These are phyloP conservation scores for Leptomonas pyrrhocoris DNA, from an alignment of 208 protist genomes.

Conservation along the genomic window DNA sequence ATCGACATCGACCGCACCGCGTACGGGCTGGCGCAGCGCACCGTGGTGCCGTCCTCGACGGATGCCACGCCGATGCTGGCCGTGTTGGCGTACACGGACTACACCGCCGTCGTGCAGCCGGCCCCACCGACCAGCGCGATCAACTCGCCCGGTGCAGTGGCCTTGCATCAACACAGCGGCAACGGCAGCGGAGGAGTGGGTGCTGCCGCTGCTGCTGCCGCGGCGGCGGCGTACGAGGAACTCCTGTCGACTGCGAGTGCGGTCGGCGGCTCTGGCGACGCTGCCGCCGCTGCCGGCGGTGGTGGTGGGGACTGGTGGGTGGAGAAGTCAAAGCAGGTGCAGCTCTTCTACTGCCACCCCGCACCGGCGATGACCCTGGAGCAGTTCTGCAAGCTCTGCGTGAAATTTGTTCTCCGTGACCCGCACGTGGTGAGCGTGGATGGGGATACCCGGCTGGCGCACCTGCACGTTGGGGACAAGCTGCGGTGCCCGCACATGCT, in stretches of 20 bases:
- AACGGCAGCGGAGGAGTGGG: neutral
- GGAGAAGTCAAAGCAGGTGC: slow-evolving; percentile 77
- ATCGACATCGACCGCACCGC: slow-evolving; percentile 72
- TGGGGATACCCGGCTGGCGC: slow-evolving; percentile 55
- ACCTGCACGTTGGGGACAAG: slow-evolving; percentile 68
- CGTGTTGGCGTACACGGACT: slow-evolving; percentile 66
- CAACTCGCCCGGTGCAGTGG: neutral
- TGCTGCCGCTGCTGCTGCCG: neutral
- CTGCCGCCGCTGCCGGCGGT: slow-evolving; percentile 1
- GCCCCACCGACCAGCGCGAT: neutral
- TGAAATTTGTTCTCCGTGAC: slow-evolving; percentile 77
- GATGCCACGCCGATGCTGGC: slow-evolving; percentile 36
- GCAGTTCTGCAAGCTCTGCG: slow-evolving; percentile 69
- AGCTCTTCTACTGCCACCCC: slow-evolving; percentile 79
- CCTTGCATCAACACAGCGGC: slow-evolving; percentile 1
- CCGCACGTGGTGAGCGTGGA: slow-evolving; percentile 77
- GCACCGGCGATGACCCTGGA: slow-evolving; percentile 61
- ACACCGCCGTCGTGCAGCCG: slow-evolving; percentile 41
- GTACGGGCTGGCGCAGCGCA: slow-evolving; percentile 23
- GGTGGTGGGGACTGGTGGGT: slow-evolving; percentile 54
- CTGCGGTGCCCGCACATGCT: slow-evolving; percentile 59
- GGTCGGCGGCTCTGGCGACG: neutral
- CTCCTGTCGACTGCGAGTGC: neutral
- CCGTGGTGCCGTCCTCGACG: neutral
- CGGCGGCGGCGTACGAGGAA: neutral